These are phyloP conservation scores for Oleoguttula mirabilis DNA, from an alignment of 495 filamentous ascomycete genomes.

Conservation along the genomic window DNA sequence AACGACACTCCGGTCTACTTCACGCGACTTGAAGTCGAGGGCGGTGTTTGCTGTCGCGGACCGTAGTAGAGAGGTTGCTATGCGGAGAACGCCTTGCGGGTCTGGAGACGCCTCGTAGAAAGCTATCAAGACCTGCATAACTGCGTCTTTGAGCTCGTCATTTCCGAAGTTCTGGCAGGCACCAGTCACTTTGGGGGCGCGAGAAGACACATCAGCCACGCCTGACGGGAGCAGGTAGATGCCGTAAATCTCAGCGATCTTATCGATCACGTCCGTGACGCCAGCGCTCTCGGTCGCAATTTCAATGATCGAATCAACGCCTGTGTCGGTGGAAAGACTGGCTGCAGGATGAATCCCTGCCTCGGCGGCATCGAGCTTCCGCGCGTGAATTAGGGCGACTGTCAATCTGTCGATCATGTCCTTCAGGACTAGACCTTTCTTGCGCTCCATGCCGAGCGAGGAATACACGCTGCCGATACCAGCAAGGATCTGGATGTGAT, in stretches of 20 bases:
- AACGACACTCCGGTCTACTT: constrained; percentile 42
- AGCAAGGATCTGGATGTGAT: constrained; percentile 64
- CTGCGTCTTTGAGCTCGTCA: constrained; percentile 63
- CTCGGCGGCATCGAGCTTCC: constrained; percentile 85
- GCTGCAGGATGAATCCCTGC: constrained; percentile 91
- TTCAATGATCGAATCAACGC: not conserved
- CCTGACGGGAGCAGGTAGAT: constrained; percentile 13
- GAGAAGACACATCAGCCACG: constrained; percentile 1
- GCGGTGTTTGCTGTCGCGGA: constrained; percentile 50
- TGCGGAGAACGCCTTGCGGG: constrained; percentile 73
- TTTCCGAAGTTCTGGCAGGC: constrained; percentile 39
- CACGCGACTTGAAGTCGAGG: not conserved
- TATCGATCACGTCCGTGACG: constrained; percentile 20
- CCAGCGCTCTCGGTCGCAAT: constrained; percentile 8
- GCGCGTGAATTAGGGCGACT: constrained; percentile 76
- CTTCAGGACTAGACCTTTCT: constrained; percentile 74
- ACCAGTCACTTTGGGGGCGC: not conserved
- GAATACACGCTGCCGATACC: constrained; percentile 77
- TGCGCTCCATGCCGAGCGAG: constrained; percentile 61
- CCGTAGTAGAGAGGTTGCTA: constrained; percentile 70
- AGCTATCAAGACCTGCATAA: constrained; percentile 73
- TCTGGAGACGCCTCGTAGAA: constrained; percentile 90
- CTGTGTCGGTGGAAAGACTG: constrained; percentile 30
- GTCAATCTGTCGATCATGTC: constrained; percentile 75
- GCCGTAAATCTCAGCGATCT: constrained; percentile 24